Conservation (phyloP, 805 yeast species). For the Ascoidea tarda region DNA sequence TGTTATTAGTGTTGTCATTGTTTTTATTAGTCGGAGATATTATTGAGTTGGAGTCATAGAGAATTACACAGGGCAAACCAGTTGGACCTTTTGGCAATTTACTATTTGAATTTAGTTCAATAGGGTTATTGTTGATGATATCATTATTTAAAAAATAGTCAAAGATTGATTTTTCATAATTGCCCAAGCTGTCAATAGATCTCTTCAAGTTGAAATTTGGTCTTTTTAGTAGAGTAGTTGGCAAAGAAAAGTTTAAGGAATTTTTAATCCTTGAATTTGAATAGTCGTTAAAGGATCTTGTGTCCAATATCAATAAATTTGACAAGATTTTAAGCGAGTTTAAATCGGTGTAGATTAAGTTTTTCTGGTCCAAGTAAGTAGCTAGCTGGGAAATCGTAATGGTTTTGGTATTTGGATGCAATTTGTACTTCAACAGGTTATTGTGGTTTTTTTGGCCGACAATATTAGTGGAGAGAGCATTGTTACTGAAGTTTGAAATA, state of each 20-base stretch:
- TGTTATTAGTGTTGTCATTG: slow-evolving; percentile 15
- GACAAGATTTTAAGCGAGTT: slow-evolving; percentile 3
- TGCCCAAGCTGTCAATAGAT: slow-evolving; percentile 47
- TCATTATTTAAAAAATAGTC: slow-evolving; percentile 20
- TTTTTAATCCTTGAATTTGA: slow-evolving; percentile 39
- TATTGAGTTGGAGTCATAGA: slow-evolving; percentile 31
- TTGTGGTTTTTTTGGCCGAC: slow-evolving; percentile 11
- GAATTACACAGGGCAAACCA: slow-evolving; percentile 27
- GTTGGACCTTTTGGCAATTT: slow-evolving; percentile 14
- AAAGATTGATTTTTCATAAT: slow-evolving; percentile 31
- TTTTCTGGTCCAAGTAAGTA: slow-evolving; percentile 1
- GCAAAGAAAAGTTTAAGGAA: slow-evolving; percentile 70
- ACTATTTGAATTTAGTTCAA: slow-evolving; percentile 1
- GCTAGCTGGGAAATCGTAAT: slow-evolving; percentile 4
- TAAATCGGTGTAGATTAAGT: background rate
- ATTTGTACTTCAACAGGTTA: slow-evolving; percentile 3
- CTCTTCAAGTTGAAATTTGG: slow-evolving; percentile 51
- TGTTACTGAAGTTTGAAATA: background rate
- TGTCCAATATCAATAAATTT: slow-evolving; percentile 45
- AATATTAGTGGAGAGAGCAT: slow-evolving; percentile 44
- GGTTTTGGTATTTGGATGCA: background rate
- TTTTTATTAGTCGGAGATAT: background rate
- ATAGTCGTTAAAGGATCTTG: slow-evolving; percentile 69
- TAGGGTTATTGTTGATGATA: slow-evolving; percentile 6
- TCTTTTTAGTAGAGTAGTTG: slow-evolving; percentile 78